phyloP scores from a whole-genome alignment of 1,284 basidiomycete species.

The Neolentinus lepideus region DNA sequence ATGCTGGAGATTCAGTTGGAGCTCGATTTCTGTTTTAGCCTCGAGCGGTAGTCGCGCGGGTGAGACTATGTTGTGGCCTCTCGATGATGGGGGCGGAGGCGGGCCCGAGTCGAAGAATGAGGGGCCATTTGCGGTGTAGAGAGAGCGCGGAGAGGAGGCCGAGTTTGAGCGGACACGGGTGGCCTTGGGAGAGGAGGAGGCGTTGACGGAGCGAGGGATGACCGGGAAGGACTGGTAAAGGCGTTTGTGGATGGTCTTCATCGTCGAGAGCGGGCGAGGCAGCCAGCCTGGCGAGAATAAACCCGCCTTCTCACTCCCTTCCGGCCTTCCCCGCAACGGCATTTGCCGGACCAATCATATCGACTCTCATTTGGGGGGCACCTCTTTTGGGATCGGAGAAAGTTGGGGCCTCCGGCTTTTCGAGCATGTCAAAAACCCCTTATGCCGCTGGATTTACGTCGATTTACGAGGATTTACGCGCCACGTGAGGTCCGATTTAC shows the following conservation, averaged over 20 bases:
- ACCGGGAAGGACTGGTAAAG: conserved; percentile 30
- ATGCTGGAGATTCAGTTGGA: conserved; percentile 12
- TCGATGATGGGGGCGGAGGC: conserved; percentile 30
- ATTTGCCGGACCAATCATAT: too few species aligned
- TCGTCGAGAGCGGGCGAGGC: conserved; percentile 18
- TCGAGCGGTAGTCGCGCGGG: conserved; percentile 41
- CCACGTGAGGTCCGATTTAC: too few species aligned
- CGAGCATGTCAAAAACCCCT: too few species aligned
- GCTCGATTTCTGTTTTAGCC: conserved; percentile 35
- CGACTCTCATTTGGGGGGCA: too few species aligned
- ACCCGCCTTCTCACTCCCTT: too few species aligned
- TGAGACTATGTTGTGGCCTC: conserved; percentile 31
- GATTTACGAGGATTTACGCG: too few species aligned
- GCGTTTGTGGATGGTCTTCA: conserved; percentile 50
- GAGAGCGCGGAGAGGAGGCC: conserved; percentile 22
- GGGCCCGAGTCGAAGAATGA: conserved; percentile 37
- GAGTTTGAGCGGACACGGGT: conserved; percentile 40
- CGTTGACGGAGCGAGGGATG: conserved; percentile 27
- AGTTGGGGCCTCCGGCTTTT: too few species aligned
- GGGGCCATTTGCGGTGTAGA: conserved; percentile 14
- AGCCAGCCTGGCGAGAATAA: too few species aligned
- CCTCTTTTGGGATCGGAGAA: too few species aligned
- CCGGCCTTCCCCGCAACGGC: too few species aligned
- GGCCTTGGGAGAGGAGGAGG: conserved; percentile 18
- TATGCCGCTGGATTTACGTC: too few species aligned